Evolutionary conservation across 2,329 filamentous ascomycete species (phyloP), one percentile per base, ranked within the genome.

Genomic region (Ophiostoma australiae): DNA sequence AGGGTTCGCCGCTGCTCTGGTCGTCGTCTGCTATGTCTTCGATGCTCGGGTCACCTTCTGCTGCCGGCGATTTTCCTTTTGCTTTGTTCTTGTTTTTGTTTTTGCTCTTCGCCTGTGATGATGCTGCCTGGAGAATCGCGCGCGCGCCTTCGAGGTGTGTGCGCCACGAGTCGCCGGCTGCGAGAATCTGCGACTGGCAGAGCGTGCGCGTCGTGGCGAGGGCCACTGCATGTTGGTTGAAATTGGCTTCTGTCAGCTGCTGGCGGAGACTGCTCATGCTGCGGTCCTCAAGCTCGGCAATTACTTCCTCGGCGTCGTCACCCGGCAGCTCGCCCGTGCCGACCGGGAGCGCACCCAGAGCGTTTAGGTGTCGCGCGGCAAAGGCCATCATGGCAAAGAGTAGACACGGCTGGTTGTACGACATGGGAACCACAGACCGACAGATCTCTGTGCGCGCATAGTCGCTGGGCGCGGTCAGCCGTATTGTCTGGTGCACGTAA

Each of bases 401-500:
- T 8, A 72, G 65, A 15, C 68, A 72, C 1, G 72, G 72, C 13
- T 69, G 70, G 35, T 63, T 48, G n/a, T 67, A 58, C 11, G 72
- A 72, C 70, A 72, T 65, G 11, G 72, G 72, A 3, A 71, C 69
- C n/a, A 73, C 61, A 13, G 69, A 58, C 10, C 72, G 72, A 39
- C 72, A 73, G 33, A 73, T 73, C 5, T 73, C 58, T 5, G 33
- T 69, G 13, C 72, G 72, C 1, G 44, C 70, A 37, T 73, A 73
- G 69, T 65, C 41, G 72, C 72, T 73, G 1, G 72, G 72, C 0
- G 72, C 72, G 7, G 72, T 73, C 3, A 73, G 70, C 6, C 67
- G 72, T n/a, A 71, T 73, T 11, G 72, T 73, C 31, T 73, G 69
- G 37, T 72, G 72, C 4, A 73, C 33, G 55, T 73, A 73, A 69